Percentiles rank a stretch among this genome's conserved stretches.
These are phyloP conservation scores for Penicillium atrosanguineum DNA, from an alignment of 495 filamentous ascomycete genomes.

Conservation along the genomic window DNA sequence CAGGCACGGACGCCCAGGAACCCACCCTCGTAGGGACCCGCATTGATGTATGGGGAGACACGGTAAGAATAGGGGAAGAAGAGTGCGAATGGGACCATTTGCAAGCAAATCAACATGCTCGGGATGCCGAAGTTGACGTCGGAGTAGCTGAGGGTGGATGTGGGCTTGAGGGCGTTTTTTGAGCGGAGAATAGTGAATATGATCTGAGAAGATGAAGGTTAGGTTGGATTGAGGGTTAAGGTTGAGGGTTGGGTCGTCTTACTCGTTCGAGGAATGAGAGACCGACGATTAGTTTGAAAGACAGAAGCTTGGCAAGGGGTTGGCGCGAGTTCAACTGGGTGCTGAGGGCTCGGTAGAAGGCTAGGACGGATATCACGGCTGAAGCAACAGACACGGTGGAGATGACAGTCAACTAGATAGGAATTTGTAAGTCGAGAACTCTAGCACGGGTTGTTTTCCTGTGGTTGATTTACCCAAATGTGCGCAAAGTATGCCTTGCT, in stretches of 20 bases:
- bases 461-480: slow-evolving; percentile 27
- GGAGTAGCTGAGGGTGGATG: slow-evolving; percentile 25
- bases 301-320: slow-evolving; percentile 28
- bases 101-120: slow-evolving; percentile 31
- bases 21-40: no score
- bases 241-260: neutral
- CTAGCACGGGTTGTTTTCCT: neutral
- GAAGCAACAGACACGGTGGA: slow-evolving; percentile 20
- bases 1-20: no score
- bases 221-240: neutral
- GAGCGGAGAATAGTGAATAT: slow-evolving; percentile 30
- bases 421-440: neutral
- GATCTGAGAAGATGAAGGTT: slow-evolving; percentile 7
- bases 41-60: no score
- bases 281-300: slow-evolving; percentile 35
- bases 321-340: slow-evolving; percentile 18
- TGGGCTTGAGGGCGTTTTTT: slow-evolving; percentile 19
- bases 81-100: slow-evolving; percentile 34
- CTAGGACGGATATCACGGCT: slow-evolving; percentile 23
- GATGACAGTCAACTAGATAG: slow-evolving; percentile 22
- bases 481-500: slow-evolving; percentile 30
- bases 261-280: slow-evolving; percentile 28
- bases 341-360: slow-evolving; percentile 26
- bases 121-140: slow-evolving; percentile 34
- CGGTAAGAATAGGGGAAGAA: slow-evolving; percentile 34